Base-by-base conservation (phyloP, 164 flowering plant species). In the Umbilicus rupestris region DNA sequence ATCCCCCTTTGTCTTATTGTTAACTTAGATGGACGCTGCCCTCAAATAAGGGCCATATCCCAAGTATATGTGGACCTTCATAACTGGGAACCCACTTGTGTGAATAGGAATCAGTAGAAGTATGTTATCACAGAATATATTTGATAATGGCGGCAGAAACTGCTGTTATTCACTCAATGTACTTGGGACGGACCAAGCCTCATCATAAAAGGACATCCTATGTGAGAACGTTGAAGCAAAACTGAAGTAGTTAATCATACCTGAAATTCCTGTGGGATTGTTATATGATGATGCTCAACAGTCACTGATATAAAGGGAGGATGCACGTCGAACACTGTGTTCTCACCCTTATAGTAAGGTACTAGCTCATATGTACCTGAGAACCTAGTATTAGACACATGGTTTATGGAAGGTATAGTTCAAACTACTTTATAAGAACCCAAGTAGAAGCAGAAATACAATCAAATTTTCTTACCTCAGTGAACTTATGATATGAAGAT, bases 281-380 rank as follows among this genome's bases (percentile, higher is more conserved):
- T 72, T 39, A 81, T 77, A 75, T 94, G 97, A 71, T 76, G 79
- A 73, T 94, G 99, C 76, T 78, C 79, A 69, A 94, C 90, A 70
- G 85, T 74, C 17, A 94, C 78, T 19, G 78, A 65, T 66, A 87
- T 39, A 14, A 78, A 73, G 35, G 92, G 77, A 66, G 99, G 99
- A 52, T 96, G 89, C 75, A 94, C 94, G 78, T 89, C 99, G 85
- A 94, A 94, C 68, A 89, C 82, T 63, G 97, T 94, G 72, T 94
- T 91, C 70, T 94, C 99, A 11, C 99, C 99, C 84, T 85, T 94
- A 84, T 94, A 89, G 78, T 74, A 88, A 35, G 99, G 99, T 74
- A 84, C 69, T 62, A 94, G 96, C 78, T 87, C 83, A 69, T 94
- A 94, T 39, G 63, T 64, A 50, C 99, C 99, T 94, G 91, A 35